Base-by-base conservation (phyloP, 106 monocot genomes). In the Dioscorea alata region DNA sequence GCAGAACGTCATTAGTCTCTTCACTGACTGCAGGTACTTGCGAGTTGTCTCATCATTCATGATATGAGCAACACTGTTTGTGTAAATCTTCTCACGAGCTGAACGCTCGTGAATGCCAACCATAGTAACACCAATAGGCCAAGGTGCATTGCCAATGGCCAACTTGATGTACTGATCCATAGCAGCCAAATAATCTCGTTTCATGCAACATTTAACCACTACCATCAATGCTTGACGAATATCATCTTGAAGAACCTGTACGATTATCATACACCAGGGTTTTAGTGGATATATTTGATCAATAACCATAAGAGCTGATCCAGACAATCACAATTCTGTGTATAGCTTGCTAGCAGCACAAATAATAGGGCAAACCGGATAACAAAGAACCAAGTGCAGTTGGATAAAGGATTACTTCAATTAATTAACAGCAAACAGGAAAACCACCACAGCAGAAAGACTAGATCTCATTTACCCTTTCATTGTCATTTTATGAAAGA, bases 41-140 rank as follows among this genome's bases (percentile, higher is more conserved):
- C 96, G 86, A 48, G 96, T 96, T 0, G 96, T 96, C 72, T 96
- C 96, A 19, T 96, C 96, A 18, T 96, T 96, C 95, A 96, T 96
- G 74, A 96, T 96, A 77, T 96, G 95, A 2, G 95, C 95, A 49
- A 96, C 96, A 71, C 96, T 96, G 67, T 92, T 96, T 0, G 96
- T 96, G 84, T 96, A 82, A 68, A 96, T 96, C 67, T 96, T 96
- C 76, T 96, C 96, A 12, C 96, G 91, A 9, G 96, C 96, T 7
- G 96, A 96, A 32, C 96, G 83, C 82, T 96, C 96, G 57, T 96
- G 96, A 73, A 96, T 96, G 23, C 96, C 96, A 76, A 96, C 96
- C 96, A 96, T 96, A 66, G 96, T 96, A 16, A 96, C 96, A 34
- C 96, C 96, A 23, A 96, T 96, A 13, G 96, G 96, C 96, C 96